Base-by-base conservation (phyloP, 768 basidiomycete species). In the Termitomyces titanicus region DNA sequence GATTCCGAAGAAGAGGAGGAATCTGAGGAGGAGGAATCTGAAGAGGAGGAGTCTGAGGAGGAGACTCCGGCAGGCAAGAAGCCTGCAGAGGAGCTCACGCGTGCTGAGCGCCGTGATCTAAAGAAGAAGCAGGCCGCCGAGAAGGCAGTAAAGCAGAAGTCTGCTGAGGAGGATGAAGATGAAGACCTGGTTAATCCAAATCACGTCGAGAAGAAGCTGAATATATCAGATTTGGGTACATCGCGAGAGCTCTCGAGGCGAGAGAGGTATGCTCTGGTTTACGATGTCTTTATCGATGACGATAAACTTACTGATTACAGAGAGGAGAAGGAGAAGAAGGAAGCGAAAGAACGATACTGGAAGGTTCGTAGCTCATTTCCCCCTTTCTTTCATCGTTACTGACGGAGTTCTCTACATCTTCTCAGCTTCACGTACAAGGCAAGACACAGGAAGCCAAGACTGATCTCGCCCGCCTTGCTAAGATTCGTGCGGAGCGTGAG, bases 361-460 rank as follows among this genome's bases (percentile, higher is more conserved):
- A 92, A 95, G 82, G 88, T 90, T 13, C 2, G 47, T 43, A 12
- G 1, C 4, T 7, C n/a, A 44, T 18, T 33, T 20, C 22, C n/a
- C 5, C 20, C 24, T 29, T 31, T 22, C 15, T 18, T 48, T 31
- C 29, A 9, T 20, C 39, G 46, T 18, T 25, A 34, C 35, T 40
- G 18, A 22, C 35, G 18, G 17, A 17, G 11, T 24, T 12, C 39
- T 53, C 24, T 58, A 47, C 53, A 33, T 17, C 3, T 42, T 27
- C 47, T 12, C 61, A 89, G 89, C 75, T 89, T 31, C 89, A 92
- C 63, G 49, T 74, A 15, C 76, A 81, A 69, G 95, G 95, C 57
- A 90, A 97, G 84, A 98, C 95, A 0, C 85, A 88, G 34, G 80
- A 97, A 68, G 94, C 95, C 18, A 90, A 94, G 73, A 70, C 86